Evolutionary conservation across 108 stramenopile species (phyloP).

Genomic region (Discostella stelligeroides): DNA sequence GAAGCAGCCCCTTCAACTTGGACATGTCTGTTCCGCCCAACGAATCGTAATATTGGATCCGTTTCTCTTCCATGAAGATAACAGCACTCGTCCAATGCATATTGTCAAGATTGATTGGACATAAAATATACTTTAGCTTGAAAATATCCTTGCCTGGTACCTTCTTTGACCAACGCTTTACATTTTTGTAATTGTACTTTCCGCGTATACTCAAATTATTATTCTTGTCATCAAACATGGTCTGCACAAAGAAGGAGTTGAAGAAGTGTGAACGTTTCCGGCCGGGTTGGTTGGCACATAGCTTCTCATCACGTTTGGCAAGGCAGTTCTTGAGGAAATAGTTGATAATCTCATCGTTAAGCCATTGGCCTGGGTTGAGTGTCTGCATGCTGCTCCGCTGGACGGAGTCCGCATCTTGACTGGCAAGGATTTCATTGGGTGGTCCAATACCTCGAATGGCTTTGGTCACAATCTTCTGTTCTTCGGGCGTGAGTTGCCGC

Average conservation of each 20-base stretch:
- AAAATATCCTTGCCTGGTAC: conserved; percentile 93
- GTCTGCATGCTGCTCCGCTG: conserved; percentile 65
- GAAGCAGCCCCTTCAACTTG: conserved; percentile 70
- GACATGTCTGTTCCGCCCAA: conserved; percentile 59
- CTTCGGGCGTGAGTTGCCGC: conserved; percentile 67
- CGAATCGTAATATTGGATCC: conserved; percentile 83
- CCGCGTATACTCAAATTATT: conserved; percentile 52
- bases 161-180: conserved; percentile 92
- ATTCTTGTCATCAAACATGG: conserved; percentile 81
- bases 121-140: conserved; percentile 87
- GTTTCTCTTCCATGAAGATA: conserved; percentile 86
- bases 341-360: conserved; percentile 98
- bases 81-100: conserved; percentile 95
- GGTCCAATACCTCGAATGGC: conserved; percentile 63
- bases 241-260: conserved; percentile 95
- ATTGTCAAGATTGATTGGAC: conserved; percentile 87
- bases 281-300: conserved; percentile 60
- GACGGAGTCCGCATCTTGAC: conserved; percentile 70
- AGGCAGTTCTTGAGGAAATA: conserved; percentile 88
- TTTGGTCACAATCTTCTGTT: conserved; percentile 54
- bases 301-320: conserved; percentile 75
- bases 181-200: conserved; percentile 89
- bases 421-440: conserved; percentile 58
- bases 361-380: conserved; percentile 83
- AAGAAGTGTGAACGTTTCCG: conserved; percentile 88